Evolutionary conservation across 139 green algal genomes (phyloP).

Genomic region (Desmodesmus armatus): DNA sequence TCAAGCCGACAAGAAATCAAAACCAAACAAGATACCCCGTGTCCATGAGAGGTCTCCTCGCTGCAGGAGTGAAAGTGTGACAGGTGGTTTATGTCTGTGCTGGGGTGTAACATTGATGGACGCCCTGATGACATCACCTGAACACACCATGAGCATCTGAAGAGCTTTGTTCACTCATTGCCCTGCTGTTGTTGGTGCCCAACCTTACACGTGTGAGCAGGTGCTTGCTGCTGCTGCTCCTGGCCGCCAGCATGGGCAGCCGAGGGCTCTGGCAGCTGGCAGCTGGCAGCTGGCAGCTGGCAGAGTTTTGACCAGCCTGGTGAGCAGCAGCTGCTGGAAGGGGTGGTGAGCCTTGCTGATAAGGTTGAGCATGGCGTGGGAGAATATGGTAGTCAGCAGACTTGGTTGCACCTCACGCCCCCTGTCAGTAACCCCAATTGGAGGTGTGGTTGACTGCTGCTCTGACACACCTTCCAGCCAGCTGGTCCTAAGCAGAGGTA

Average conservation of each 20-base stretch:
- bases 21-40: too few species aligned
- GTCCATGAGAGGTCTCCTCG: too few species aligned
- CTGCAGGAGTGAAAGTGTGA: too few species aligned
- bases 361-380: background rate
- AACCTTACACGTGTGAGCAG: background rate
- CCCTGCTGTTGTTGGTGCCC: background rate
- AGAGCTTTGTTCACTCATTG: background rate
- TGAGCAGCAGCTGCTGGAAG: background rate
- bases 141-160: background rate
- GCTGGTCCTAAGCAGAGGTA: too few species aligned
- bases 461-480: too few species aligned
- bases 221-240: background rate
- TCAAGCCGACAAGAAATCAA: too few species aligned
- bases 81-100: too few species aligned
- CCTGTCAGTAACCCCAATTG: background rate
- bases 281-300: too few species aligned
- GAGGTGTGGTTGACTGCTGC: background rate
- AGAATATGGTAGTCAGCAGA: background rate
- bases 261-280: background rate
- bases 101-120: background rate
- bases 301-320: conserved; percentile 30
- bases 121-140: background rate
- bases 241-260: background rate
- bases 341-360: background rate
- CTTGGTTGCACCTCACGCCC: background rate